Percentiles rank a stretch among this genome's conserved stretches.
Conservation (phyloP, 208 protist genomes). For the Leishmania braziliensis region DNA sequence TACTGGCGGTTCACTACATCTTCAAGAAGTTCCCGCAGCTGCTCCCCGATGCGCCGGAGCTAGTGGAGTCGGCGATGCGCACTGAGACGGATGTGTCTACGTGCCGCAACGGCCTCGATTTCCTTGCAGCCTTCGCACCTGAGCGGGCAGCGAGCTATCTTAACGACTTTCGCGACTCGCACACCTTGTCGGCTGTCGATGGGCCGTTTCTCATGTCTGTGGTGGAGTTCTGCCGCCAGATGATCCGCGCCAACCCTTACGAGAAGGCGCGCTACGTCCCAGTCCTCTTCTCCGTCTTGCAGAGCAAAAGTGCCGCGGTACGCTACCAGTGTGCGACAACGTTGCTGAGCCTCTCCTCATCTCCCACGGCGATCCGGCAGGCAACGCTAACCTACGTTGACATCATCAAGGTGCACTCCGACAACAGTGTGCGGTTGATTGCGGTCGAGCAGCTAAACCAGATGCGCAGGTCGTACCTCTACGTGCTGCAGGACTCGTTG, state of each 20-base stretch:
- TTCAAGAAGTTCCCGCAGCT: conserved; percentile 94
- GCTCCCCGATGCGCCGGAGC: conserved; percentile 97
- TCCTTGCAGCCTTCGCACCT: conserved; percentile 96
- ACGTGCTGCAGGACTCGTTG: conserved; percentile 93
- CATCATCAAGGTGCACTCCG: conserved; percentile 92
- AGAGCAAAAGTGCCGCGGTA: conserved; percentile 93
- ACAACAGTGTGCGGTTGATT: conserved; percentile 99
- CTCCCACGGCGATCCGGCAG: conserved; percentile 95
- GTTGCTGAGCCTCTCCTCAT: conserved; percentile 94
- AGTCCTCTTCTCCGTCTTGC: conserved; percentile 95
- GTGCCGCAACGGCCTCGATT: conserved; percentile 98
- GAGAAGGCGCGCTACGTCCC: conserved; percentile 95
- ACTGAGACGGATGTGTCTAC: conserved; percentile 91
- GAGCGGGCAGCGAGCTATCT: conserved; percentile 95
- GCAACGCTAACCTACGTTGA: conserved; percentile 93
- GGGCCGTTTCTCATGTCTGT: conserved; percentile 94
- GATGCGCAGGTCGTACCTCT: conserved; percentile 80
- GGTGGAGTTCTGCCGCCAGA: conserved; percentile 83
- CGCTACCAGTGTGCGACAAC: conserved; percentile 96
- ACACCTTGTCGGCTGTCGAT: conserved; percentile 71
- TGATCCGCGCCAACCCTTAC: conserved; percentile 82
- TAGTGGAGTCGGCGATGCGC: conserved; percentile 94
- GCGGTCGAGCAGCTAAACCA: conserved; percentile 95
- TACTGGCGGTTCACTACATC: conserved; percentile 96
- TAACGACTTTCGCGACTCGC: conserved; percentile 83